A percentile compares a stretch with the other conserved stretches of the same genome.
phyloP scores from a whole-genome alignment of 2,329 filamentous ascomycete species.

The Trichoderma gracile region DNA sequence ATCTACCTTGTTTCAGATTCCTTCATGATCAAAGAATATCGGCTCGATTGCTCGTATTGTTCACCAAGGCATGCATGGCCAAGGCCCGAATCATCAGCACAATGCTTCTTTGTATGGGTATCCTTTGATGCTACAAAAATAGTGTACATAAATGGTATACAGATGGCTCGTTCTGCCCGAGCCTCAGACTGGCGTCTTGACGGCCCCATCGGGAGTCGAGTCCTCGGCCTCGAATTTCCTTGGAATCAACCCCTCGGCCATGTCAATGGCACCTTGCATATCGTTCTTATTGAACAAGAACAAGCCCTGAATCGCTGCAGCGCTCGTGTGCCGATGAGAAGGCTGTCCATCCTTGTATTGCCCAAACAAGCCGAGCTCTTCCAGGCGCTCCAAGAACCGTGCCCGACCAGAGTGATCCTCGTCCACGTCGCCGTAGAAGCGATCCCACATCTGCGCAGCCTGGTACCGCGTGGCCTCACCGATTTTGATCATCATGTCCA shows the following conservation, averaged over 20 bases:
- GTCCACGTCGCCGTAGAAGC: conserved; percentile 89
- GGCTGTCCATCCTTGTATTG: conserved; percentile 51
- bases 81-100: not conserved
- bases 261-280: conserved; percentile 80
- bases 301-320: conserved; percentile 87
- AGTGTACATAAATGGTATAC: conserved; percentile 19
- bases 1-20: not conserved
- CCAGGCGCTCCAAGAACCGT: conserved; percentile 70
- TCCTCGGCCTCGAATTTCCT: conserved; percentile 54
- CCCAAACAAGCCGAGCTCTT: conserved; percentile 69
- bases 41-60: not conserved
- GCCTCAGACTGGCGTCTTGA: conserved; percentile 44
- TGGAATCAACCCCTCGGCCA: conserved; percentile 68
- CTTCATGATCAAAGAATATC: not conserved
- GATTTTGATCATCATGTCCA: conserved; percentile 89
- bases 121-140: conserved; percentile 23
- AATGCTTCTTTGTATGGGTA: conserved; percentile 22
- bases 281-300: conserved; percentile 95
- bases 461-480: conserved; percentile 86
- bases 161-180: not conserved
- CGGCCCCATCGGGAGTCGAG: conserved; percentile 40
- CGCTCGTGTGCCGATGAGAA: conserved; percentile 65
- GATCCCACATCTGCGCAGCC: conserved; percentile 84
- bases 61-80: not conserved
- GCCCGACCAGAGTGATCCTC: conserved; percentile 59